phyloP scores from a whole-genome alignment of 2,329 filamentous ascomycete species.

The Paraconiothyrium sp. region DNA sequence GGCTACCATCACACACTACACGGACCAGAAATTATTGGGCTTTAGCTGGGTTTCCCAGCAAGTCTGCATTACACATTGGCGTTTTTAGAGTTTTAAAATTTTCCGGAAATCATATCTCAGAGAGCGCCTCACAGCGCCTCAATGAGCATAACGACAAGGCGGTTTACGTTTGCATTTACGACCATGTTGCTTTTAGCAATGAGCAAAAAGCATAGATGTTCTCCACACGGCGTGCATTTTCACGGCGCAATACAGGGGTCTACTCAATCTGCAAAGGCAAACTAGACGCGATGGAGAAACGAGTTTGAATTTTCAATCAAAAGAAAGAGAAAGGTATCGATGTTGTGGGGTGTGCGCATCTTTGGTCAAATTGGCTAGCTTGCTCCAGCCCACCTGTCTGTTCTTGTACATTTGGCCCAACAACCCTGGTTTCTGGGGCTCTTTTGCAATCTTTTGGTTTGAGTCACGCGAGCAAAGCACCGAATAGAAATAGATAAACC shows the following conservation, averaged over 20 bases:
- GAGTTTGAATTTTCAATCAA: conserved; percentile 3
- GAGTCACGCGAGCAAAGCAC: background rate
- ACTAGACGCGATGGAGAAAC: conserved; percentile 17
- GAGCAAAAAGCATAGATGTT: conserved; percentile 48
- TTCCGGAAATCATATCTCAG: conserved; percentile 6
- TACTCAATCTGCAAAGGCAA: conserved; percentile 12
- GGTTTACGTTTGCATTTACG: conserved; percentile 32
- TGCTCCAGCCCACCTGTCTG: background rate
- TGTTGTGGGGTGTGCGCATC: background rate
- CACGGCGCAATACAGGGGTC: conserved; percentile 36
- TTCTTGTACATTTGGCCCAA: conserved; percentile 14
- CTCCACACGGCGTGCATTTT: conserved; percentile 44
- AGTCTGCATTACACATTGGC: conserved; percentile 42
- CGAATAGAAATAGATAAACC: conserved; percentile 14
- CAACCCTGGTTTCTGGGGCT: background rate
- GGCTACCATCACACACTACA: conserved; percentile 22
- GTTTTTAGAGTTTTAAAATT: conserved; percentile 31
- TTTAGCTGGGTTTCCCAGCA: conserved; percentile 27
- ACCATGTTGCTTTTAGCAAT: conserved; percentile 27
- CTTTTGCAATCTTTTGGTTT: background rate
- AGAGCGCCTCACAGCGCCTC: conserved; percentile 21
- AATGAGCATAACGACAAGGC: conserved; percentile 32
- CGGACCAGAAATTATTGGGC: conserved; percentile 22
- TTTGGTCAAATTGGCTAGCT: background rate
- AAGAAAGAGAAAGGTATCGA: conserved; percentile 6